Evolutionary conservation across 2,329 filamentous ascomycete genomes (phyloP), one percentile per base, ranked within the genome.

Genomic region (Fusarium compactum): DNA sequence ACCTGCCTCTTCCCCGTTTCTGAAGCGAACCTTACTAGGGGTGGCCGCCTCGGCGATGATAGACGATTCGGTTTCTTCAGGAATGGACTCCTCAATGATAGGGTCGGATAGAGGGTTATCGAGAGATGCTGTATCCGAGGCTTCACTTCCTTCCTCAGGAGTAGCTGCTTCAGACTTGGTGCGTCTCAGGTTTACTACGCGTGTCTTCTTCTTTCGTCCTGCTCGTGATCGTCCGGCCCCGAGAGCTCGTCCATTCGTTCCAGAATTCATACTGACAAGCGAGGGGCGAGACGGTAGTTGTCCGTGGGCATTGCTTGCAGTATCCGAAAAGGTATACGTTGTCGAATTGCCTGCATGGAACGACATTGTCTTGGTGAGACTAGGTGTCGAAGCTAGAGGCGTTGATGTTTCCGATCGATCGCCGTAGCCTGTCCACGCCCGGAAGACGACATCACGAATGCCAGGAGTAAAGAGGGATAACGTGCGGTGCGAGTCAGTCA

Each of bases 391-490:
- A 20, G 83, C 73, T 5, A 82, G 78, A 11, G 86, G 83, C 11
- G 82, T 85, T 78, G 85, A 77, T 60, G 84, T 76, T 62, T 96
- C 92, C 45, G 85, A 85, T 62, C 90, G 86, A 66, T 97, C 94
- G 53, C 88, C 86, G 38, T 91, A 89, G 43, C 92, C 92, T 18
- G 95, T 93, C 93, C 95, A 97, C 32, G 95, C 96, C 64, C 96
- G 89, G 80, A 97, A 98, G 27, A 98, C 91, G 6, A 93, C 93
- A 79, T 98, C 94, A 55, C 89, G 86, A 62, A 98, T 95, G n/a
- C 91, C 90, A 0, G 95, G 94, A 2, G 95, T 98, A 78, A 97
- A 97, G 1, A 98, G 84, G 7, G 95, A 97, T 34, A 98, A 82
- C 0, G 96, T 98, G 50, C 93, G 90, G 75, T 98, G 94, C 4